Percentiles rank a stretch among this genome's conserved stretches.
phyloP scores from a whole-genome alignment of 2,329 filamentous ascomycete species.

The Aspergillus viridinutans region DNA sequence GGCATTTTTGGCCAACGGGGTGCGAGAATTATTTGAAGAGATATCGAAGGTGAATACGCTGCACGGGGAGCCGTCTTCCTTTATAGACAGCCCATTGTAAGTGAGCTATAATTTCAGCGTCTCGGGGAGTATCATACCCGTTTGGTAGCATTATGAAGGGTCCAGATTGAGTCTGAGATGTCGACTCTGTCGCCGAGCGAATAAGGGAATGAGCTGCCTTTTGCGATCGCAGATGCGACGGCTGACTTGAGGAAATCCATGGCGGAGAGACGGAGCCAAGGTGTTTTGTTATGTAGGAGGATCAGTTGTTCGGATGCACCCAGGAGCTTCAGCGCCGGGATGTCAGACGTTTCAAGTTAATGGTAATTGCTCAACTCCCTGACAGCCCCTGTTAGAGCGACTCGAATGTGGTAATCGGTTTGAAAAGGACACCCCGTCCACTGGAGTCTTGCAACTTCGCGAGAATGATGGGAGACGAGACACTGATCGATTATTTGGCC shows the following conservation, averaged over 20 bases:
- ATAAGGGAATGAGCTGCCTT: conserved; percentile 89
- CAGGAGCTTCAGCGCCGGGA: neutral
- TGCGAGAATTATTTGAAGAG: conserved; percentile 68
- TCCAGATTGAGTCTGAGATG: conserved; percentile 90
- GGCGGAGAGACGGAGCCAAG: conserved; percentile 6
- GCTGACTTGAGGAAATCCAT: conserved; percentile 99
- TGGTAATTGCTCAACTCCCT: neutral
- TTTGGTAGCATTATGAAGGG: conserved; percentile 89
- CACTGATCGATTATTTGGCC: neutral
- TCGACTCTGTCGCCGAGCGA: conserved; percentile 90
- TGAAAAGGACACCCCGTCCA: neutral
- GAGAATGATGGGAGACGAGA: conserved; percentile 2
- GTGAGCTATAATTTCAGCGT: neutral
- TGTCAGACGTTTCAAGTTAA: neutral
- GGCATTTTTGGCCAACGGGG: conserved; percentile 88
- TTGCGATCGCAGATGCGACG: conserved; percentile 92
- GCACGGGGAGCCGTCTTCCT: conserved; percentile 93
- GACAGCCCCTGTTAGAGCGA: neutral
- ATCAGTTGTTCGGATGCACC: conserved; percentile 5
- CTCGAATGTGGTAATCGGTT: neutral
- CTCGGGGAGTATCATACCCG: conserved; percentile 54
- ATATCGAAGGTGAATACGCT: conserved; percentile 97
- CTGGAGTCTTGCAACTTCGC: neutral
- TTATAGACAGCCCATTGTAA: conserved; percentile 11
- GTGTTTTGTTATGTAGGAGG: neutral